A percentile compares a stretch with the other conserved stretches of the same genome.
Conservation (phyloP, 2,329 filamentous ascomycete species). For the Calonectria crousiana region DNA sequence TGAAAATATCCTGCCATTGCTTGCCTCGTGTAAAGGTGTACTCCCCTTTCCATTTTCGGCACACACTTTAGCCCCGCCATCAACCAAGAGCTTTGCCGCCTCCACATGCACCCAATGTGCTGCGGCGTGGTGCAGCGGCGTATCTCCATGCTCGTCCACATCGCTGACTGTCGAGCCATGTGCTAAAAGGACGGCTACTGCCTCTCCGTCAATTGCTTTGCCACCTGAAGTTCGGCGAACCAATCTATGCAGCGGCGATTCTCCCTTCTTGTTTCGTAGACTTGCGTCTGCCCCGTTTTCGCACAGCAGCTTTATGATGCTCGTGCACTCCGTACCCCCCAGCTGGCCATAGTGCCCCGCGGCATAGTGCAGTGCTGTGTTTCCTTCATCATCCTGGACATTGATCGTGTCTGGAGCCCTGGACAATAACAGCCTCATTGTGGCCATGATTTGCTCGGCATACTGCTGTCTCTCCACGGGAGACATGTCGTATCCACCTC, state of each 20-base stretch:
- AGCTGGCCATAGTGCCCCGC: not conserved
- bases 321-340: not conserved
- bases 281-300: slow-evolving; percentile 10
- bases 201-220: not conserved
- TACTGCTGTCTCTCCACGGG: not conserved
- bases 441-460: not conserved
- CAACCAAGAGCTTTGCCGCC: not conserved
- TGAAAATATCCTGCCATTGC: not conserved
- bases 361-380: slow-evolving; percentile 5
- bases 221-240: no score
- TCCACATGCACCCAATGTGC: not conserved
- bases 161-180: not conserved
- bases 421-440: not conserved
- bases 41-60: not conserved
- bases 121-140: not conserved
- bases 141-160: not conserved
- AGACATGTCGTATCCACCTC: not conserved
- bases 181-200: not conserved
- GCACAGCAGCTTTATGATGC: not conserved
- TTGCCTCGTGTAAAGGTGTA: not conserved
- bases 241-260: slow-evolving; percentile 7
- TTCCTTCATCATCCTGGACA: not conserved
- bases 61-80: not conserved
- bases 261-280: not conserved
- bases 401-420: not conserved